These are phyloP conservation scores for Blepharisma undulans DNA, from an alignment of 169 alveolate species.

Conservation along the genomic window DNA sequence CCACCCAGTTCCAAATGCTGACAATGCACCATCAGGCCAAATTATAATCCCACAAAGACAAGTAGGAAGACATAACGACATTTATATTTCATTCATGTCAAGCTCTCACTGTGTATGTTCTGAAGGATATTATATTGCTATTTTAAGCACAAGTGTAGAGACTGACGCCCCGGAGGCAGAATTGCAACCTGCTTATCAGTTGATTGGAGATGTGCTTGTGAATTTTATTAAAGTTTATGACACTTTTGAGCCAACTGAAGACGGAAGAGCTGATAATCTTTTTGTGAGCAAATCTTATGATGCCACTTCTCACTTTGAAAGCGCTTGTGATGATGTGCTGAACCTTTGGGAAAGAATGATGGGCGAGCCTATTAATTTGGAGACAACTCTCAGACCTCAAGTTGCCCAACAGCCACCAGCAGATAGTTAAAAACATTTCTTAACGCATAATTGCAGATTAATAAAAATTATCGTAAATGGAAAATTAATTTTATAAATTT, in stretches of 20 bases:
- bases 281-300: slow-evolving; percentile 94
- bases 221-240: slow-evolving; percentile 90
- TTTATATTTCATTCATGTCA: slow-evolving; percentile 93
- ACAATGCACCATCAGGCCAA: slow-evolving; percentile 93
- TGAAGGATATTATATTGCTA: slow-evolving; percentile 94
- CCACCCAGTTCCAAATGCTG: slow-evolving; percentile 95
- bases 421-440: background rate
- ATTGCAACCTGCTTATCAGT: slow-evolving; percentile 92
- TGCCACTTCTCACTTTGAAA: slow-evolving; percentile 97
- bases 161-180: slow-evolving; percentile 92
- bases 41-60: slow-evolving; percentile 91
- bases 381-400: slow-evolving; percentile 9
- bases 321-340: slow-evolving; percentile 95
- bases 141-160: slow-evolving; percentile 96
- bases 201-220: slow-evolving; percentile 93
- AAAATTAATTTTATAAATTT: no score
- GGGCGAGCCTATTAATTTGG: slow-evolving; percentile 71
- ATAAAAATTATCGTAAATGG: no score
- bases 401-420: background rate
- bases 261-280: slow-evolving; percentile 87
- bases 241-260: slow-evolving; percentile 88
- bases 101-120: slow-evolving; percentile 92
- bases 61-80: slow-evolving; percentile 84
- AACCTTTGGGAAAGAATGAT: slow-evolving; percentile 71
- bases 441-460: background rate